A percentile compares a stretch with the other conserved stretches of the same genome.
Conservation (phyloP, 2,329 filamentous ascomycete species). For the Monosporascus sp. region DNA sequence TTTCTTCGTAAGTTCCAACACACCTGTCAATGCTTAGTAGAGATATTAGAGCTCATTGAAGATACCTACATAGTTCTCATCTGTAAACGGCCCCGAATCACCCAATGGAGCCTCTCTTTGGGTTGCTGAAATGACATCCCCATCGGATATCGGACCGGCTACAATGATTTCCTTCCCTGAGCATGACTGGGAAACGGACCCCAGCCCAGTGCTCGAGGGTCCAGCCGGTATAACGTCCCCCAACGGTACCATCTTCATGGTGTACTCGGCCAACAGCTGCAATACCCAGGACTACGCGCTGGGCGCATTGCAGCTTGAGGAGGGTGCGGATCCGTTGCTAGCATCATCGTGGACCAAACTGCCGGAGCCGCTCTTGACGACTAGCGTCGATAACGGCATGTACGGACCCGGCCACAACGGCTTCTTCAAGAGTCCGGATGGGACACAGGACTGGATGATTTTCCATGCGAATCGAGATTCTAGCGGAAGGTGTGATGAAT, state of each 20-base stretch:
- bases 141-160: slow-evolving; percentile 6
- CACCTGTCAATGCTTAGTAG: background rate
- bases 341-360: slow-evolving; percentile 11
- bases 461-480: slow-evolving; percentile 11
- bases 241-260: slow-evolving; percentile 9
- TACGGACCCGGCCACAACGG: slow-evolving; percentile 14
- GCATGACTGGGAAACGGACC: slow-evolving; percentile 10
- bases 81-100: slow-evolving; percentile 7
- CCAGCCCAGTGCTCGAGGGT: slow-evolving; percentile 11
- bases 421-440: slow-evolving; percentile 17
- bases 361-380: slow-evolving; percentile 7
- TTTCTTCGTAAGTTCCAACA: slow-evolving; percentile 1
- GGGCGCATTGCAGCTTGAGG: slow-evolving; percentile 7
- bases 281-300: slow-evolving; percentile 12
- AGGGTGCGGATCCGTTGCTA: slow-evolving; percentile 6
- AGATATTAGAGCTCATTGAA: no score
- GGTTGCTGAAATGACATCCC: slow-evolving; percentile 9
- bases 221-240: slow-evolving; percentile 8
- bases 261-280: slow-evolving; percentile 15
- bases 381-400: slow-evolving; percentile 5
- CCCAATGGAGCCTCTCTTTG: slow-evolving; percentile 15
- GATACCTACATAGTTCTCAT: slow-evolving; percentile 6
- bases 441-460: slow-evolving; percentile 13
- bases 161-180: slow-evolving; percentile 12
- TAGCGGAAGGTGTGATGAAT: slow-evolving; percentile 3